These are phyloP conservation scores for Alliaria petiolata DNA, from an alignment of 345 rosid genomes.

Conservation along the genomic window DNA sequence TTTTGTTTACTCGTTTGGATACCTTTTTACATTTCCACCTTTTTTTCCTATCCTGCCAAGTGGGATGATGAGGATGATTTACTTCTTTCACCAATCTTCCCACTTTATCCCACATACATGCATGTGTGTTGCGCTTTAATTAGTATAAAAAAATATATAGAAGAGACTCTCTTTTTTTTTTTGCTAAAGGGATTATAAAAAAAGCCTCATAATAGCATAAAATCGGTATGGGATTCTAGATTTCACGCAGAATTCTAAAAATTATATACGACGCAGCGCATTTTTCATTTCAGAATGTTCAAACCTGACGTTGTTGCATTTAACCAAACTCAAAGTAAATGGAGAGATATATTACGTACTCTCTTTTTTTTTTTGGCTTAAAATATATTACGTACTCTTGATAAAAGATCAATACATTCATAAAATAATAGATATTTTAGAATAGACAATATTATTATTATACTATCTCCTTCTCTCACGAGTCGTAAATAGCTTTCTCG, in stretches of 20 bases:
- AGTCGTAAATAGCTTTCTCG: conserved; percentile 12
- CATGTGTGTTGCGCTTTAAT: background rate
- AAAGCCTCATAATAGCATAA: background rate
- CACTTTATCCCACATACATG: conserved; percentile 2
- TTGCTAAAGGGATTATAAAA: too few species aligned
- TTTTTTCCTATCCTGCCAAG: conserved; percentile 3
- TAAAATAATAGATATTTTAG: background rate
- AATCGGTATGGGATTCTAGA: background rate
- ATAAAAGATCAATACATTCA: background rate
- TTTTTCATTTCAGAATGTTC: background rate
- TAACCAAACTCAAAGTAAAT: background rate
- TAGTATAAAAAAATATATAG: background rate
- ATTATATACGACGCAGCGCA: background rate
- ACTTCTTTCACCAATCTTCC: background rate
- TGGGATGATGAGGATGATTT: background rate
- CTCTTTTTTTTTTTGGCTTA: too few species aligned
- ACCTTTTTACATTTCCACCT: background rate
- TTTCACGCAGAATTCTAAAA: background rate
- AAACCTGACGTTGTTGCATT: background rate
- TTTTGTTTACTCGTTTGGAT: background rate
- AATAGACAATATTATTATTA: background rate
- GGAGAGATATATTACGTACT: background rate
- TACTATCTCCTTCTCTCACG: background rate
- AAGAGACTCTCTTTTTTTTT: too few species aligned
- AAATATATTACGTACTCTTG: too few species aligned